Conservation (phyloP, 1,284 basidiomycete genomes). For the Trichosporon coremiiforme region DNA sequence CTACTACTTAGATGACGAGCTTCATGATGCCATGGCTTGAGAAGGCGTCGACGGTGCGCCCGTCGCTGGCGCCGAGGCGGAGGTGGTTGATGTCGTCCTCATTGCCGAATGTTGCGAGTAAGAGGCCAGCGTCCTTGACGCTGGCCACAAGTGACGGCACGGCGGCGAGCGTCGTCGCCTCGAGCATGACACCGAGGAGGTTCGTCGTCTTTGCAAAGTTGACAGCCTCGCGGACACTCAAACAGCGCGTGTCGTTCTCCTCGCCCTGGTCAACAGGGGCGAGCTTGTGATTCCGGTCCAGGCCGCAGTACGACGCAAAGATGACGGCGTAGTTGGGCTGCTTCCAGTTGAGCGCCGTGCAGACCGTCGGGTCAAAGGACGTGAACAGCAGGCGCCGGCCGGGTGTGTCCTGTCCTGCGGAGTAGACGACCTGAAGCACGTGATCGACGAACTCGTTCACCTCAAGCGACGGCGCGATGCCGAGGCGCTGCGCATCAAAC, state of each 20-base stretch:
- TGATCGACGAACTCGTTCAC: conserved; percentile 80
- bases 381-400: conserved; percentile 79
- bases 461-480: conserved; percentile 62
- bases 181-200: conserved; percentile 86
- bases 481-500: conserved; percentile 60
- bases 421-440: conserved; percentile 76
- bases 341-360: conserved; percentile 86
- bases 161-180: conserved; percentile 74
- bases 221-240: conserved; percentile 83
- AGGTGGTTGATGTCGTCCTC: conserved; percentile 57
- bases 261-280: conserved; percentile 54
- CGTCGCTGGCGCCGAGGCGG: conserved; percentile 46
- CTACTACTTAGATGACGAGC: conserved; percentile 41
- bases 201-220: conserved; percentile 95
- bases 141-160: conserved; percentile 83
- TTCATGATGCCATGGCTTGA: conserved; percentile 44
- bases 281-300: conserved; percentile 53
- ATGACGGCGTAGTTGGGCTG: conserved; percentile 99
- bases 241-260: conserved; percentile 62
- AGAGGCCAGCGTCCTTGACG: conserved; percentile 80
- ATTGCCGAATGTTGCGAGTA: conserved; percentile 76
- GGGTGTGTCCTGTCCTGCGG: conserved; percentile 59
- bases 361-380: conserved; percentile 83
- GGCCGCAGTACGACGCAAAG: conserved; percentile 84
- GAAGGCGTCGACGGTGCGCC: conserved; percentile 54